Evolutionary conservation across 352 stramenopile species (phyloP), one percentile per base, ranked within the genome.

Genomic region (Chrysophaeum taylorii): DNA sequence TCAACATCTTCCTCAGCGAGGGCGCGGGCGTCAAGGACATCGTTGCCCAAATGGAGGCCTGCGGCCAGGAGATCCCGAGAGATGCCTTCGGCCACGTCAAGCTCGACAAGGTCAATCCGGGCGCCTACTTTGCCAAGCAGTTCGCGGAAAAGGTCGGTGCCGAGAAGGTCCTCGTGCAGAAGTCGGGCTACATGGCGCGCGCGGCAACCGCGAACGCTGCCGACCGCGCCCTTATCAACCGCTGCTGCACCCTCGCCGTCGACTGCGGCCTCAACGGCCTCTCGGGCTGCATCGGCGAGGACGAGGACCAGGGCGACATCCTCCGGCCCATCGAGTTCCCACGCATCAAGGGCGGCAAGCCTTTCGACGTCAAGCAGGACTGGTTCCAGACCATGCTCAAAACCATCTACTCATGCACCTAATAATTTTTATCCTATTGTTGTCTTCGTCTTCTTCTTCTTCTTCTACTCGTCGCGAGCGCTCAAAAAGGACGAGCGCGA

Each of bases 1-100:
- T 89, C 67, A 89, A 89, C 75, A 77, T 89, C 14, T 89, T 89
- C 73, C 77, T 89, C 50, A 82, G 76, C 61, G 84, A 89, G 77
- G 84, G 84, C 39, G 80, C 79, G 62, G 82, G 84, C 36, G 80
- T 89, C 0, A 45, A 86, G 36, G 79, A 87, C 62, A 89, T 89
- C 76, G 69, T 89, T 18, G 73, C 69, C 25, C 81, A 86, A 63
- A 87, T 87, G 80, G 77, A 85, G 43, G 70, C 68, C 4, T 60
- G 63, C 35, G 80, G 80, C 25, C 69, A 84, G 70, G 69, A 76
- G n/a, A 72, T 85, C 23, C 78, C 76, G 29, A 73, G 81, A 14
- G 84, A 89, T 79, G 82, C 84, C 35, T 89, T 89, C 81, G 84
- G 84, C 43, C 84, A 89, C 69, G 76, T 89, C 7, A 76, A 71